Base-by-base conservation (phyloP, 345 rosid genomes). In the Pistacia vera region DNA sequence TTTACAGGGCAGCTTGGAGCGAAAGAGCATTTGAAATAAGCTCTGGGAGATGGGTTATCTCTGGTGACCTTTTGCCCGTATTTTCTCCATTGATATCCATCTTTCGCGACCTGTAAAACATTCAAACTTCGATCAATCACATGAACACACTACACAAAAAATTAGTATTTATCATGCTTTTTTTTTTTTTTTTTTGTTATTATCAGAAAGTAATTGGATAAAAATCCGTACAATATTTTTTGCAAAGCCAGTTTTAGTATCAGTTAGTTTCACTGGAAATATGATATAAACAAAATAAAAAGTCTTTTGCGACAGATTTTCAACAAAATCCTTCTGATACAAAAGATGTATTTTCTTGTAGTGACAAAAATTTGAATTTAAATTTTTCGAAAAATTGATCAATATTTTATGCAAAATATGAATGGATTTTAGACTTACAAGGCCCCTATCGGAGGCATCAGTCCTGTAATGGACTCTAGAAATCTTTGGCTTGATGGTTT, bases 71-170 rank as follows among this genome's bases (percentile, higher is more conserved):
- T 96, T 68, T 96, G 99, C 44, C 99, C 99, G 77, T 96, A 96
- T 75, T 96, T 96, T 81, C 98, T 96, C 99, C 99, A 96, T 74
- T 93, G 99, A 84, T 91, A 96, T 58, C 99, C 99, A 89, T 96
- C 99, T 76, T 89, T 96, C 74, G 93, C 97, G 66, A 93, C 86
- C 99, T 95, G 79, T 12, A 35, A 73, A 69, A 73, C 38, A 20
- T 30, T 12, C n/a, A 46, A 46, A 14, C 66, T 41, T 54, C 6
- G 18, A 49, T 67, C 25, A 70, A 17, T 16, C 64, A 11, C 58
- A 22, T 38, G n/a, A 44, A n/a, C 9, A 30, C 33, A 30, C 33
- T 30, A 30, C 33, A 30, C 33, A 30, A 30, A 30, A 30, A 30
- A 30, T 30, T 30, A 30, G 33, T 30, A 30, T 30, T 1, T 30